These are phyloP conservation scores for Penicillium sp. DNA, from an alignment of 2,329 filamentous ascomycete genomes.

Conservation along the genomic window DNA sequence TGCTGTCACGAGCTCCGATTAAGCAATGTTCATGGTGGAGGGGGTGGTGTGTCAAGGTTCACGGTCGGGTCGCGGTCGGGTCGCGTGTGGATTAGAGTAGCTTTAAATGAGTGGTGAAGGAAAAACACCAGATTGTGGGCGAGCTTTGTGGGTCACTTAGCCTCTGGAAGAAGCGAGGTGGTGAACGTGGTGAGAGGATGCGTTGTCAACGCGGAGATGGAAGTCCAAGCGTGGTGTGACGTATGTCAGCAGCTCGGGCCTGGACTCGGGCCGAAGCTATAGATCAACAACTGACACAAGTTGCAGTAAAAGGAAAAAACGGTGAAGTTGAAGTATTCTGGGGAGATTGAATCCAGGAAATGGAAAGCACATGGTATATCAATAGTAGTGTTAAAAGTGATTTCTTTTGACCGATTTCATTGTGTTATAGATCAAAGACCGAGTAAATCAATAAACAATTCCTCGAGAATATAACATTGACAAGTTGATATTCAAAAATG, in stretches of 20 bases:
- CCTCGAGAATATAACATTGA: no score
- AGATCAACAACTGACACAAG: neutral
- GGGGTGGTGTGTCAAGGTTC: constrained; percentile 4
- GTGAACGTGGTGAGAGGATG: constrained; percentile 11
- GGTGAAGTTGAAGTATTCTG: neutral
- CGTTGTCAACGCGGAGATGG: constrained; percentile 24
- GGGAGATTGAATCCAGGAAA: neutral
- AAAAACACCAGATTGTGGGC: neutral
- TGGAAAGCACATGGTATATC: neutral
- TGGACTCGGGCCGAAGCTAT: constrained; percentile 9
- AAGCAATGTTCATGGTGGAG: constrained; percentile 31
- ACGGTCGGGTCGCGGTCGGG: neutral
- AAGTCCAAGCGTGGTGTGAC: constrained; percentile 23
- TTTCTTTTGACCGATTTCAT: neutral
- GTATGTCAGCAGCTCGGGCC: constrained; percentile 20
- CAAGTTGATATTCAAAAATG: no score
- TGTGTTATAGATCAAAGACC: neutral
- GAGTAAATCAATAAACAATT: neutral
- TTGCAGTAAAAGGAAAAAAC: neutral
- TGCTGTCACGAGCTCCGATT: constrained; percentile 23
- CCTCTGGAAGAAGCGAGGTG: neutral
- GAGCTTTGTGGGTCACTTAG: neutral
- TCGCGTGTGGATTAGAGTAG: neutral
- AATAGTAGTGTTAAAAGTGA: neutral
- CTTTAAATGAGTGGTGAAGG: neutral